phyloP scores from a whole-genome alignment of 352 stramenopile species.

The Pythium dissimile region DNA sequence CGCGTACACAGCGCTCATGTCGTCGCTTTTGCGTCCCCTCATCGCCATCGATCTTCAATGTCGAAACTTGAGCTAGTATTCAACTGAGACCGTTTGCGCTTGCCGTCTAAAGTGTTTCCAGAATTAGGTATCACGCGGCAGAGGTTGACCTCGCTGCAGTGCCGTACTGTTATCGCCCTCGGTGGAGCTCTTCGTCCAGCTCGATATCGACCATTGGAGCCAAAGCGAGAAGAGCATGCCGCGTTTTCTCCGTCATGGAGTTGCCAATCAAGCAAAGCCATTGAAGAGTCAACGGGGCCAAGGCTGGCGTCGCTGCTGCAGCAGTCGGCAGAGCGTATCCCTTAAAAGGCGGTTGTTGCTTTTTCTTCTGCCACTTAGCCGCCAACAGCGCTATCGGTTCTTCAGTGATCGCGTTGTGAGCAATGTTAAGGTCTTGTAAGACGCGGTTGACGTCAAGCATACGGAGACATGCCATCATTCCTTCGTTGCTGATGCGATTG shows the following conservation, averaged over 20 bases:
- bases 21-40: constrained; percentile 1
- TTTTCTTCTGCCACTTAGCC: constrained; percentile 25
- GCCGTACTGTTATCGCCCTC: background rate
- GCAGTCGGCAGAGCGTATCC: background rate
- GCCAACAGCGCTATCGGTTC: constrained; percentile 51
- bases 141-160: constrained; percentile 1
- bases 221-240: constrained; percentile 27
- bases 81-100: constrained; percentile 4
- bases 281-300: constrained; percentile 22
- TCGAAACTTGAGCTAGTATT: background rate
- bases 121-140: constrained; percentile 4
- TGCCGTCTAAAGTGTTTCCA: background rate
- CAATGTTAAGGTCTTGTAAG: constrained; percentile 70
- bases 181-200: constrained; percentile 39
- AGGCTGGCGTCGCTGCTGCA: background rate
- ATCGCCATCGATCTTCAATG: background rate
- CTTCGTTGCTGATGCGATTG: constrained; percentile 74
- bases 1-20: constrained; percentile 30
- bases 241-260: constrained; percentile 56
- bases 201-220: constrained; percentile 35
- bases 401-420: constrained; percentile 71
- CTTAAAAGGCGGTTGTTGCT: background rate
- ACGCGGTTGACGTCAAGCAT: constrained; percentile 52
- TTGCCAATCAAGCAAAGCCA: constrained; percentile 65
- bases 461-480: constrained; percentile 52